Evolutionary conservation across 305 asterid genomes (phyloP).

Genomic region (Fraxinus latifolia): DNA sequence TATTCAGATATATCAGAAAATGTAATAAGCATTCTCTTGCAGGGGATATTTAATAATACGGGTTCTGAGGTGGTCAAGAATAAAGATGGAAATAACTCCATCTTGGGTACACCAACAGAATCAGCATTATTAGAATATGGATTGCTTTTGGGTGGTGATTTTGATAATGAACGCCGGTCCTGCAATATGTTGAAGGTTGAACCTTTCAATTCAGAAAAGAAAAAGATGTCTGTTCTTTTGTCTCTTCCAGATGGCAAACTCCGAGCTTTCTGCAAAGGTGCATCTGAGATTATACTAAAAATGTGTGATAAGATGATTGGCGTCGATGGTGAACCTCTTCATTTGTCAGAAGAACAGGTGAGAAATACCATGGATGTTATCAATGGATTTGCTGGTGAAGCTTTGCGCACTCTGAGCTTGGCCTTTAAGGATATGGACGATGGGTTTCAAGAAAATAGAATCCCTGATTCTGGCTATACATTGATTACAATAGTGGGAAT

Average conservation of each 20-base stretch:
- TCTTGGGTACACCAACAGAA: constrained; percentile 89
- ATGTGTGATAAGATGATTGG: constrained; percentile 56
- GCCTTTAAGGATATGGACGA: constrained; percentile 70
- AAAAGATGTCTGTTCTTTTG: constrained; percentile 85
- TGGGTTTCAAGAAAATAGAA: constrained; percentile 33
- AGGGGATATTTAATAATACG: constrained; percentile 72
- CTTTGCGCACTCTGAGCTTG: constrained; percentile 84
- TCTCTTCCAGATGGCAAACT: constrained; percentile 63
- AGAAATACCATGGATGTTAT: constrained; percentile 44
- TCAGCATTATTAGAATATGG: constrained; percentile 80
- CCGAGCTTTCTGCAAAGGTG: constrained; percentile 91
- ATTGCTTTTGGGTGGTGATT: constrained; percentile 73
- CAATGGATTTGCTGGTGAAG: constrained; percentile 68
- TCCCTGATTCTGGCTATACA: constrained; percentile 73
- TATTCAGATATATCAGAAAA: constrained; percentile 43
- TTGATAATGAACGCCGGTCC: constrained; percentile 48
- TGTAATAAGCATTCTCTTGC: constrained; percentile 52
- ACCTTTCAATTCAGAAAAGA: constrained; percentile 91
- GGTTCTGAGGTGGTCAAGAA: constrained; percentile 78
- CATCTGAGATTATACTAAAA: constrained; percentile 81
- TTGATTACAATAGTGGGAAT: constrained; percentile 82
- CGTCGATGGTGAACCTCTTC: constrained; percentile 53
- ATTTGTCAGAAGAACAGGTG: constrained; percentile 56
- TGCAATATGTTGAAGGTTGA: constrained; percentile 69
- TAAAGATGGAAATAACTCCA: constrained; percentile 59